These are phyloP conservation scores for Metschnikowia sp. DNA, from an alignment of 805 yeast genomes.

Conservation along the genomic window DNA sequence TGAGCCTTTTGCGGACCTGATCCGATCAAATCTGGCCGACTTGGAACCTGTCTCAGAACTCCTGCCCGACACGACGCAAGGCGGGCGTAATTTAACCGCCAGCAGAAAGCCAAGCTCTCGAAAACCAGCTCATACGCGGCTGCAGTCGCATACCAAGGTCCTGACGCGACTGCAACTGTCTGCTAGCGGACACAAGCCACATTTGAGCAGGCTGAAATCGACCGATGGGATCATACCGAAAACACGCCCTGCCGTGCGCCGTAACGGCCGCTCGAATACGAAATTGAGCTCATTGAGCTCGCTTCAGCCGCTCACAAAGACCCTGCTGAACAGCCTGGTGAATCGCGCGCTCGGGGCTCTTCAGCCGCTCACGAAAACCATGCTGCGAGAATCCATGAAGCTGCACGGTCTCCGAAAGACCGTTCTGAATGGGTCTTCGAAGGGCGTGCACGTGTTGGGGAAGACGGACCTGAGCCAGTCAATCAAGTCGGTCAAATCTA, in stretches of 20 bases:
- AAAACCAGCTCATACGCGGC: constrained; percentile 12
- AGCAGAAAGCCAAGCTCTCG: constrained; percentile 5
- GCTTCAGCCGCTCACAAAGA: constrained; percentile 18
- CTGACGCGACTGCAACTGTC: constrained; percentile 10
- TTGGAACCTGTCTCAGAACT: neutral
- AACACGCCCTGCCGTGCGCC: constrained; percentile 22
- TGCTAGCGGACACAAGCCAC: constrained; percentile 19
- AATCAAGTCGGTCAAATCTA: constrained; percentile 30
- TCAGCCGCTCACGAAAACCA: constrained; percentile 18
- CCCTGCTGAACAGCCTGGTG: constrained; percentile 15
- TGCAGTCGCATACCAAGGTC: constrained; percentile 14
- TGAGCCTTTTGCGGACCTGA: neutral
- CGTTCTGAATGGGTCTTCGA: constrained; percentile 12
- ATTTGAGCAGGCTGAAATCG: constrained; percentile 37
- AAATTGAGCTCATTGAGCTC: constrained; percentile 23
- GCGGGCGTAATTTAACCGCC: neutral
- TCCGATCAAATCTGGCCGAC: neutral
- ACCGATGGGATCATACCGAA: constrained; percentile 36
- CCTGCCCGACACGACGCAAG: neutral
- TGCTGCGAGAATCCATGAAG: constrained; percentile 15
- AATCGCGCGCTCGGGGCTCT: constrained; percentile 8
- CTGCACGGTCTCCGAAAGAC: constrained; percentile 13
- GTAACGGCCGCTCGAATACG: constrained; percentile 37
- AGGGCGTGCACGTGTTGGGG: constrained; percentile 4
- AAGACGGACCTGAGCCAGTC: constrained; percentile 17